Conservation (phyloP, 768 basidiomycete genomes). For the Psilocybe subaeruginosa region DNA sequence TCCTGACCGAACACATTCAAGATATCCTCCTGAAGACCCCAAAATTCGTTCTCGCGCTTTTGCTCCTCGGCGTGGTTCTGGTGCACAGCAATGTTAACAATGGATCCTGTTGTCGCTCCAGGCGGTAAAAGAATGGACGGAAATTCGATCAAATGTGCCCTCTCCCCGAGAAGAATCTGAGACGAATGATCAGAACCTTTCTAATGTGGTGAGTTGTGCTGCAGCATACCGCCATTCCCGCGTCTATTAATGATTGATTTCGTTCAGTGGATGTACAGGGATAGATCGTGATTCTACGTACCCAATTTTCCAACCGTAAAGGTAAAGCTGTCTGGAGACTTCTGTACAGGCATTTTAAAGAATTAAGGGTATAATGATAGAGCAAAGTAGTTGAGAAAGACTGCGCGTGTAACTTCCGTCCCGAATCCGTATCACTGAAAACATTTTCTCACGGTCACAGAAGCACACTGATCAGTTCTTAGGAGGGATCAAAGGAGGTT, state of each 20-base stretch:
- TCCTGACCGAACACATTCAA: constrained; percentile 69
- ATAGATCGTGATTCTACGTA: constrained; percentile 35
- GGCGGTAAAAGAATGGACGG: constrained; percentile 94
- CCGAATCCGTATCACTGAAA: neutral
- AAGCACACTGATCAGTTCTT: neutral
- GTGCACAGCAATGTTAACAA: constrained; percentile 95
- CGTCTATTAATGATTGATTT: constrained; percentile 53
- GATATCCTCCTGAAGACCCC: constrained; percentile 82
- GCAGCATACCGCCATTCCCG: constrained; percentile 84
- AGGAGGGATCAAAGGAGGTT: neutral
- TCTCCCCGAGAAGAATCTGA: constrained; percentile 90
- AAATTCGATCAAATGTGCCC: constrained; percentile 97
- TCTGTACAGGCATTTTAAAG: constrained; percentile 27
- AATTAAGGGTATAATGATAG: neutral
- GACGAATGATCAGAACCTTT: constrained; percentile 5
- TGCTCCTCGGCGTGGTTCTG: constrained; percentile 87
- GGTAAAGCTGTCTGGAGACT: constrained; percentile 69
- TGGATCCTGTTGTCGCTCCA: constrained; percentile 90
- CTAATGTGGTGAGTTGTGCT: neutral
- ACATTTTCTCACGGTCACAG: constrained; percentile 2
- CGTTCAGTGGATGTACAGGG: neutral
- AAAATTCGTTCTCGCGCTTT: constrained; percentile 80
- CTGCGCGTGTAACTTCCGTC: neutral
- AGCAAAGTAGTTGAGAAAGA: neutral
- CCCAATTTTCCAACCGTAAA: constrained; percentile 97